Conservation (phyloP, 805 yeast species). For the Starmerella vaccinii region DNA sequence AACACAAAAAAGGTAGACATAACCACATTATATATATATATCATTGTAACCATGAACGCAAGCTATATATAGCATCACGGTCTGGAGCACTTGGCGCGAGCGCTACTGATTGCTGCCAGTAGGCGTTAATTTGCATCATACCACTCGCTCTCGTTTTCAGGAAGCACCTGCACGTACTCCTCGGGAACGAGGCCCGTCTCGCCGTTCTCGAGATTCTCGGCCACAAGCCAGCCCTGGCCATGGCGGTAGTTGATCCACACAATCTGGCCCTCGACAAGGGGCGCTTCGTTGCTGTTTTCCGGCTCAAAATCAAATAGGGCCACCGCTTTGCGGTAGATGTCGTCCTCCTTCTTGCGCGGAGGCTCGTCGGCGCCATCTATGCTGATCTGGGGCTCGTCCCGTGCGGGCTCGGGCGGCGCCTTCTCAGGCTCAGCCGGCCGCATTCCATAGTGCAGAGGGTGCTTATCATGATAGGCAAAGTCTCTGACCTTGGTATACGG, state of each 20-base stretch:
- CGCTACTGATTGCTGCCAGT: too few relatives aligned
- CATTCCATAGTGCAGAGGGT: constrained; percentile 63
- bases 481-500: constrained; percentile 51
- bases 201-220: constrained; percentile 61
- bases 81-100: too few relatives aligned
- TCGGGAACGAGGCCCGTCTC: constrained; percentile 92
- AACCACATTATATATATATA: too few relatives aligned
- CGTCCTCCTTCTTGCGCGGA: constrained; percentile 26
- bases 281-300: constrained; percentile 88
- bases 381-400: neutral
- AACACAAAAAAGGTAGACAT: neutral
- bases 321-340: constrained; percentile 55
- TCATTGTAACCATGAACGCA: too few relatives aligned
- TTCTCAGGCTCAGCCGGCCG: constrained; percentile 8
- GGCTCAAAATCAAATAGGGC: constrained; percentile 86
- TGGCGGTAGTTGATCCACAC: constrained; percentile 82
- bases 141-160: constrained; percentile 24
- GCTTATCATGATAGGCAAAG: constrained; percentile 62
- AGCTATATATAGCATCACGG: too few relatives aligned
- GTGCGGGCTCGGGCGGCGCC: neutral
- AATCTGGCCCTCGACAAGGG: constrained; percentile 65
- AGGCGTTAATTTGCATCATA: constrained; percentile 12
- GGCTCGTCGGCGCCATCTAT: constrained; percentile 27
- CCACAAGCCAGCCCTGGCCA: constrained; percentile 98
- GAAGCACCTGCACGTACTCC: constrained; percentile 63